These are phyloP conservation scores for Theobroma grandiflorum DNA, from an alignment of 441 rosid species.

Conservation along the genomic window DNA sequence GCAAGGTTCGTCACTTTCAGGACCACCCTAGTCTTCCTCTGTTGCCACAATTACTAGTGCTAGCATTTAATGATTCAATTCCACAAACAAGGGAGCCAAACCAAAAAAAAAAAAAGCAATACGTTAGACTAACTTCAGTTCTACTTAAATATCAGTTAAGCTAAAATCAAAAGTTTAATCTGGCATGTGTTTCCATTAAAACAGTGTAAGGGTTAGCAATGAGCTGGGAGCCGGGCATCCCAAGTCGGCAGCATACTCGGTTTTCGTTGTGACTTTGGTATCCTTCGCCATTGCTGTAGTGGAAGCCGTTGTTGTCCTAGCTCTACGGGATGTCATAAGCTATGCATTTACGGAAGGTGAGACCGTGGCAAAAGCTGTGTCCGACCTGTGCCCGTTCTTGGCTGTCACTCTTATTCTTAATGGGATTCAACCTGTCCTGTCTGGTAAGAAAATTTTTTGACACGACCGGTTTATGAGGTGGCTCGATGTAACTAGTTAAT, in stretches of 20 bases:
- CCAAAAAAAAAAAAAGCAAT: not conserved
- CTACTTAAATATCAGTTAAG: not conserved
- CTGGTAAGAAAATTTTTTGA: constrained; percentile 43
- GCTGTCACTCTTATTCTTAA: constrained; percentile 58
- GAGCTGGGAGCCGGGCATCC: constrained; percentile 63
- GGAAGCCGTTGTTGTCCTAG: constrained; percentile 44
- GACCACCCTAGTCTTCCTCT: not conserved
- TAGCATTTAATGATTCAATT: not conserved
- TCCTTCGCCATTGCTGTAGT: constrained; percentile 46
- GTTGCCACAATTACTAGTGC: no score
- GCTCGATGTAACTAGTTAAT: not conserved
- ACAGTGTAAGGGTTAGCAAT: constrained; percentile 58
- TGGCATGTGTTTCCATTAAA: not conserved
- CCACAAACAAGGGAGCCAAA: no score
- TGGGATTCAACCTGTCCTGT: constrained; percentile 67
- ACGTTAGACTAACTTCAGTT: not conserved
- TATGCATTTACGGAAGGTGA: constrained; percentile 60
- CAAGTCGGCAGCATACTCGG: constrained; percentile 45
- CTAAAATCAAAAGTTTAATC: not conserved
- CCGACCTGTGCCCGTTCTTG: constrained; percentile 54
- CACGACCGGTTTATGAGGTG: not conserved
- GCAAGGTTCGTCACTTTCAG: constrained; percentile 64
- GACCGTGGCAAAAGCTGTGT: constrained; percentile 55
- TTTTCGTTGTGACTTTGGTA: constrained; percentile 30
- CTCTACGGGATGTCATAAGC: constrained; percentile 56